These are phyloP conservation scores for Ogataea angusta DNA, from an alignment of 805 yeast genomes.

Conservation along the genomic window DNA sequence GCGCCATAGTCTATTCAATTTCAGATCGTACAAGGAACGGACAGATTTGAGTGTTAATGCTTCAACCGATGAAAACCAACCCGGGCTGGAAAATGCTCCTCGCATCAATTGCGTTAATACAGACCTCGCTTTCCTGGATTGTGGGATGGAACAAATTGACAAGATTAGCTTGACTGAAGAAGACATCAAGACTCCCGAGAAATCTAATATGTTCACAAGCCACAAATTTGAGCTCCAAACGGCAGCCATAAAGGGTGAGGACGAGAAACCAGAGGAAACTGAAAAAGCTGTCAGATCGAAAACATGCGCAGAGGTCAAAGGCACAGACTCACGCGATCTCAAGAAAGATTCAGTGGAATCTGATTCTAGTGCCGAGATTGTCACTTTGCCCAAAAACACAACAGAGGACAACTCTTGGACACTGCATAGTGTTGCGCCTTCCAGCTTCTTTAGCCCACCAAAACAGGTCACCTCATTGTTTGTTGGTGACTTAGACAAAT, in stretches of 20 bases:
- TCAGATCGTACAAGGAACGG: slow-evolving; percentile 15
- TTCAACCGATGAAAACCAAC: not conserved
- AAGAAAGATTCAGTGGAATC: slow-evolving; percentile 12
- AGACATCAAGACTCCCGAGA: not conserved
- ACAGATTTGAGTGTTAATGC: not conserved
- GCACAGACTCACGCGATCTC: slow-evolving; percentile 1
- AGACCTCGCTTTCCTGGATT: slow-evolving; percentile 4
- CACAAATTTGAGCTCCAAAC: not conserved
- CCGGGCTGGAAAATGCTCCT: slow-evolving; percentile 5
- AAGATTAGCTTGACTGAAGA: slow-evolving; percentile 7
- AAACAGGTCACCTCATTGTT: slow-evolving; percentile 39
- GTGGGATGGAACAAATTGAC: slow-evolving; percentile 11
- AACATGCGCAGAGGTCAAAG: not conserved
- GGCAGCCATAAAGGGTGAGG: not conserved
- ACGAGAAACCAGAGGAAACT: not conserved
- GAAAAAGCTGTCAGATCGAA: not conserved
- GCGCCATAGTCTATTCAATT: slow-evolving; percentile 18
- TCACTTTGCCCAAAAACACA: slow-evolving; percentile 13
- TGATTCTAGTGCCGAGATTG: slow-evolving; percentile 20
- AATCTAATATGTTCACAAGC: not conserved
- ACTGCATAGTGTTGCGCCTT: not conserved
- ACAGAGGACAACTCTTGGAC: not conserved
- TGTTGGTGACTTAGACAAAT: slow-evolving; percentile 58
- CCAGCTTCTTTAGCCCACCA: slow-evolving; percentile 1
- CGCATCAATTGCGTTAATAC: slow-evolving; percentile 13